These are phyloP conservation scores for Umbilicus rupestris DNA, from an alignment of 164 flowering plant genomes.

Conservation along the genomic window DNA sequence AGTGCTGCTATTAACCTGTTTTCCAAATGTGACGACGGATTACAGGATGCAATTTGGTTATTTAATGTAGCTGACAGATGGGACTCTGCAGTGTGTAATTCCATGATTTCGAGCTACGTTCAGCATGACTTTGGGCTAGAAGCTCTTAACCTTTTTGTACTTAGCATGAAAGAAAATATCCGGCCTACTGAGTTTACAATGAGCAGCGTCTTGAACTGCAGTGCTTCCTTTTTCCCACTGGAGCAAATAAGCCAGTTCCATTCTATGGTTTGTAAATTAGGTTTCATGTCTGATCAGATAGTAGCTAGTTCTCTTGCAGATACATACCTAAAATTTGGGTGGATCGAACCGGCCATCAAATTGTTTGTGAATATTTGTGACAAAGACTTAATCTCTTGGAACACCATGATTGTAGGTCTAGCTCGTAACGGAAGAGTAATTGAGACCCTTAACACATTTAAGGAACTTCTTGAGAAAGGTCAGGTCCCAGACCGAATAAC, in stretches of 20 bases:
- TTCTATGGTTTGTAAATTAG: constrained; percentile 39
- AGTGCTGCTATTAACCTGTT: constrained; percentile 70
- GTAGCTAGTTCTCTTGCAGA: constrained; percentile 51
- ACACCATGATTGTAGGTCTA: constrained; percentile 46
- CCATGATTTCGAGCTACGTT: constrained; percentile 52
- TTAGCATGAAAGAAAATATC: constrained; percentile 24
- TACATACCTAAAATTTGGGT: constrained; percentile 45
- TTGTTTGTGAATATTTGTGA: constrained; percentile 26
- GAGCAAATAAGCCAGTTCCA: constrained; percentile 50
- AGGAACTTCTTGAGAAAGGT: constrained; percentile 25
- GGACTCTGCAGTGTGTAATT: constrained; percentile 43
- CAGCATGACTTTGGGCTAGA: constrained; percentile 27
- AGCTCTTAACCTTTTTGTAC: constrained; percentile 34
- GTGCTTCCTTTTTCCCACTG: constrained; percentile 18
- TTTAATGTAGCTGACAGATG: constrained; percentile 32
- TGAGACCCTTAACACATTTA: constrained; percentile 29
- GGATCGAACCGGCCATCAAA: constrained; percentile 25
- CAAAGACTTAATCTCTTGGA: constrained; percentile 57
- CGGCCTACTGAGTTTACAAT: constrained; percentile 47
- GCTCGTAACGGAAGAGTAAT: constrained; percentile 31
- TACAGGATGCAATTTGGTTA: constrained; percentile 39
- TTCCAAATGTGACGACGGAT: constrained; percentile 62
- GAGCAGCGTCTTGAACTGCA: constrained; percentile 33
- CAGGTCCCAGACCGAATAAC: constrained; percentile 38
- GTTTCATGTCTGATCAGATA: constrained; percentile 32